Base-by-base conservation (phyloP, 495 filamentous ascomycete genomes). In the Neurospora sp. region DNA sequence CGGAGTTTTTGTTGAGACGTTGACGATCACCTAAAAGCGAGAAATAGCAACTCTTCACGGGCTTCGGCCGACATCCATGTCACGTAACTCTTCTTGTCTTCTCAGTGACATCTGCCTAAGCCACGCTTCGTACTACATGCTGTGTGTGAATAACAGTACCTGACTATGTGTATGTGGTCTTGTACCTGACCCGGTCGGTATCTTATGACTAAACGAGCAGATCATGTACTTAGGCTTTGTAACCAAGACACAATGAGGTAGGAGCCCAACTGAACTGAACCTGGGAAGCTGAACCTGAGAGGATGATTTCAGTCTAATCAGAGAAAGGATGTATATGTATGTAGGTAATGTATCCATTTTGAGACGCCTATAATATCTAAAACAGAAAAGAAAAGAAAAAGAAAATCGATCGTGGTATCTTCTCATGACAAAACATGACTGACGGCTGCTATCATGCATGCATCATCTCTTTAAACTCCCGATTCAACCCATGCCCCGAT, bases 401-500 rank as follows among this genome's bases (percentile, higher is more conserved):
- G 14, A 62, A 62, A 62, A 35, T 16, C 12, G 14, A 66, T 66
- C 27, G 27, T 66, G 54, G 54, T 66, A 66, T 66, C 54, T 66
- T 72, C 40, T 39, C 35, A 35, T 39, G 39, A 71, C 38, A 71
- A 40, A 73, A n/a, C 20, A 31, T 31, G 38, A 42, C 66, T 72
- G 70, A 31, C 20, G 69, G 14, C 31, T 73, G 16, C 42, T 27
- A 38, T 71, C 46, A 71, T 69, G 42, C 62, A 62, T 72, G 18
- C 27, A 40, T 39, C 71, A 20, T 73, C 75, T 39, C 74, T 78
- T 78, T 31, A 31, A 62, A 66, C 54, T 66, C 54, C 54, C 54
- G 1, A 2, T 35, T 35, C 54, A 66, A 66, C 54, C 54, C 54
- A 66, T 66, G 27, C 23, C 54, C 23, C 54, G 3, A 18, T 31